These are phyloP conservation scores for Mrakia blollopis DNA, from an alignment of 768 basidiomycete genomes.

Conservation along the genomic window DNA sequence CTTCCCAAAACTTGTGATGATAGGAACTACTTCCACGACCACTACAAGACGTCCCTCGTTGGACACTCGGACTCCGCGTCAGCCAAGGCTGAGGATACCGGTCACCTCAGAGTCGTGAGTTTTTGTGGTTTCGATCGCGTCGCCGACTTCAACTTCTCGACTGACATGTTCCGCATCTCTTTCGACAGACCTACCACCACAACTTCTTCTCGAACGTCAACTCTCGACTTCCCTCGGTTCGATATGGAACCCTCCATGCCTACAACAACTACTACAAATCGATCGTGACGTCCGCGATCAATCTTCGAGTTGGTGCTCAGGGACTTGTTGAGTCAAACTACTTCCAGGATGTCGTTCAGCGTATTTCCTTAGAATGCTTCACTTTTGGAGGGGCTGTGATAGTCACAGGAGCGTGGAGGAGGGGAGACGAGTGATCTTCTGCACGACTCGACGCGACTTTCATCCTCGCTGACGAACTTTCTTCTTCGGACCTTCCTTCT, in stretches of 20 bases:
- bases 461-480: conserved; percentile 42
- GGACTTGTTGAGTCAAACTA: conserved; percentile 53
- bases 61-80: neutral
- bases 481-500: conserved; percentile 48
- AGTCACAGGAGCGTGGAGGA: too few relatives aligned
- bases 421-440: too few relatives aligned
- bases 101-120: neutral
- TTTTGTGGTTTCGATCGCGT: neutral
- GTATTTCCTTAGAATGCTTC: too few relatives aligned
- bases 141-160: neutral
- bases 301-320: neutral
- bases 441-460: too few relatives aligned
- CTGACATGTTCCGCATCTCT: neutral
- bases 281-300: neutral
- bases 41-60: neutral
- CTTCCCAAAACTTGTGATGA: neutral
- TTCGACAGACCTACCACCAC: conserved; percentile 4
- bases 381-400: too few relatives aligned
- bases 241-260: conserved; percentile 10
- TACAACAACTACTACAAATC: conserved; percentile 2
- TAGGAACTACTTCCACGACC: neutral
- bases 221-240: neutral
- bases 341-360: conserved; percentile 49
- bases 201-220: neutral
- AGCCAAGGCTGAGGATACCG: neutral